Evolutionary conservation across 2,329 filamentous ascomycete species (phyloP).

Genomic region (Fusarium annulatum): DNA sequence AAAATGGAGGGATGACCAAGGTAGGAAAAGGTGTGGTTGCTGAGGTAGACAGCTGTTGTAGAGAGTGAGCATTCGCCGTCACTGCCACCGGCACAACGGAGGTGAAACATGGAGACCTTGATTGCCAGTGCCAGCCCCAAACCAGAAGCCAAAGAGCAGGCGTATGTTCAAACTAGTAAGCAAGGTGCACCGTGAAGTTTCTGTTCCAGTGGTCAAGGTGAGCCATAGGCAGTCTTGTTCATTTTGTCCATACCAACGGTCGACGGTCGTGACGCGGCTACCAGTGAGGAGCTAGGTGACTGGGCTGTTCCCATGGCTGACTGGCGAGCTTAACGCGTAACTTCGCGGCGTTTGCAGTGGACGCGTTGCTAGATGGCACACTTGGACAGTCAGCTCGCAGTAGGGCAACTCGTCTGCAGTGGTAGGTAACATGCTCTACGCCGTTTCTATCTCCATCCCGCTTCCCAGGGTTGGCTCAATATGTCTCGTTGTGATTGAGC

Average conservation of each 20-base stretch:
- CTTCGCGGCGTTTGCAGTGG: neutral
- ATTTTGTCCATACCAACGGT: rapidly evolving
- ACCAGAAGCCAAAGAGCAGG: neutral
- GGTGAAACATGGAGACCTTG: rapidly evolving
- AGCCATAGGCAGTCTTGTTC: neutral
- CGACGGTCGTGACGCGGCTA: rapidly evolving
- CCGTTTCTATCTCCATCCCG: too few relatives aligned
- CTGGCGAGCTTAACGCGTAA: neutral
- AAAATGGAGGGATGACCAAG: neutral
- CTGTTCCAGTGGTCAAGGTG: too few relatives aligned
- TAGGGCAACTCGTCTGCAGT: too few relatives aligned
- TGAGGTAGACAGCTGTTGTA: neutral
- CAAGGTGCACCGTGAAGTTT: too few relatives aligned
- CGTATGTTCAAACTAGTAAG: too few relatives aligned
- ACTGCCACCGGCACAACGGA: neutral
- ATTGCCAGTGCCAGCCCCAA: neutral
- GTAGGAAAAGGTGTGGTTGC: neutral
- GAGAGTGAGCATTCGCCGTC: neutral
- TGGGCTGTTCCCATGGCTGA: too few relatives aligned
- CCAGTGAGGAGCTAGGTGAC: neutral
- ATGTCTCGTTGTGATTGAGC: neutral
- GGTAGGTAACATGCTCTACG: rapidly evolving
- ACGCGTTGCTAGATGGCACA: neutral
- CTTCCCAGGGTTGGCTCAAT: too few relatives aligned
- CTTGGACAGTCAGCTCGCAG: neutral